Conservation (phyloP, 495 filamentous ascomycete genomes). For the Sordaria brevicollis region DNA sequence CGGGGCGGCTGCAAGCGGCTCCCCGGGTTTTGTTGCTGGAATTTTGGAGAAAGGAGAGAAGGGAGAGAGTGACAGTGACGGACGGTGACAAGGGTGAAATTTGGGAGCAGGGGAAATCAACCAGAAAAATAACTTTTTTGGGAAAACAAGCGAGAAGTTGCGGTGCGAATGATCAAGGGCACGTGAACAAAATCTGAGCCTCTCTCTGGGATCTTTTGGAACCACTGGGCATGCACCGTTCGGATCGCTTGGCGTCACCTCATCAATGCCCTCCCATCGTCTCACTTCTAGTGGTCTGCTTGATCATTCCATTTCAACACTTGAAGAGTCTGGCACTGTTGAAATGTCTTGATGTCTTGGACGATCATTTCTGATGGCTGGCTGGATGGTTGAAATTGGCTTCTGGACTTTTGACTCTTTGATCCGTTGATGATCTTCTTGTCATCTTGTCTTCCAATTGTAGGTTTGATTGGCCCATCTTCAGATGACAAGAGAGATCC, state of each 20-base stretch:
- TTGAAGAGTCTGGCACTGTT: neutral
- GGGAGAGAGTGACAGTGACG: too few relatives aligned
- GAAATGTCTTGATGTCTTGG: neutral
- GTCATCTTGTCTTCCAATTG: neutral
- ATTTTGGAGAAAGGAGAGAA: neutral
- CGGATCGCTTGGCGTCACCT: neutral
- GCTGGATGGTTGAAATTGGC: neutral
- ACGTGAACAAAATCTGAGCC: slow-evolving; percentile 17
- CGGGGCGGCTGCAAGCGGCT: slow-evolving; percentile 18
- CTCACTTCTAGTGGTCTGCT: neutral
- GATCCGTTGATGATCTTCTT: neutral
- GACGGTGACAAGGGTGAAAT: neutral
- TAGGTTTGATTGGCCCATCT: neutral
- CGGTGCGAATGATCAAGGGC: slow-evolving; percentile 15
- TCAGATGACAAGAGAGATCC: neutral
- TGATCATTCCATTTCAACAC: neutral
- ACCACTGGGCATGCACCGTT: neutral
- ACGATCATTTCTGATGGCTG: neutral
- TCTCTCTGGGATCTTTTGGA: neutral
- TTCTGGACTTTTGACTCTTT: neutral
- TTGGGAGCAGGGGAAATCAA: neutral
- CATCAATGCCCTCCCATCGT: neutral
- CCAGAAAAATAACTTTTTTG: neutral
- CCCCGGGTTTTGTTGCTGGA: neutral
- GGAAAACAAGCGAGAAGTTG: neutral